Conservation (phyloP, 192 early-diverging fungal genomes). For the Entomortierella chlamydospora region DNA sequence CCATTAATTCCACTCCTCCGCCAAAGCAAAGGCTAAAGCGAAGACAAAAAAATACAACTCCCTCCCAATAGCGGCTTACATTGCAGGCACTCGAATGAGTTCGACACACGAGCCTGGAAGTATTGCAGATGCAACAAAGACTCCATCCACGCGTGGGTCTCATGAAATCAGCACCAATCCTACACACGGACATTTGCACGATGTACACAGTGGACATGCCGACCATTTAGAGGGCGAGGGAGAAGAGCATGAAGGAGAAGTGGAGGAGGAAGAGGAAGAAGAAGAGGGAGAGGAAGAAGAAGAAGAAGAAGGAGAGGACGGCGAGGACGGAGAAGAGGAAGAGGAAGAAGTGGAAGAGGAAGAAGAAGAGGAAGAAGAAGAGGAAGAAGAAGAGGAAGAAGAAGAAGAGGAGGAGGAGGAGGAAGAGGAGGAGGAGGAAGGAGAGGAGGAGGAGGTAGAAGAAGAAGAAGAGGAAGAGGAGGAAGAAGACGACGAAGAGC, state of each 20-base stretch:
- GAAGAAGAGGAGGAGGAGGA: conserved; percentile 40
- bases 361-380: conserved; percentile 4
- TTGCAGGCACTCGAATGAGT: conserved; percentile 24
- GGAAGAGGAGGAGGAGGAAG: conserved; percentile 64
- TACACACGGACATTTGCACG: neutral
- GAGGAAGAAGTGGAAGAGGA: conserved; percentile 56
- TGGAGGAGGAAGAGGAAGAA: conserved; percentile 17
- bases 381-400: conserved; percentile 20
- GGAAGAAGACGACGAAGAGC: conserved; percentile 89
- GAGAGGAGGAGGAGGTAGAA: conserved; percentile 79
- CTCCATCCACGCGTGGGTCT: neutral
- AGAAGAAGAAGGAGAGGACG: conserved; percentile 49
- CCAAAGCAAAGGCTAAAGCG: neutral
- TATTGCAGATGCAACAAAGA: conserved; percentile 12
- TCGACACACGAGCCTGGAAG: conserved; percentile 18
- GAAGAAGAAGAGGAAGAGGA: conserved; percentile 48
- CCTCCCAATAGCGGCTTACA: neutral
- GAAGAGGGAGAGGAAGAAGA: conserved; percentile 41
- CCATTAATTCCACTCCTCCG: neutral
- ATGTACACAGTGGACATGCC: conserved; percentile 12
- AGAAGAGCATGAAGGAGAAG: neutral
- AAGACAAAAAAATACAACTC: neutral
- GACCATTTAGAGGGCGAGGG: neutral
- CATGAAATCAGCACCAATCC: conserved; percentile 13
- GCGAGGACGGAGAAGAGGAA: conserved; percentile 48